Evolutionary conservation across 2,329 filamentous ascomycete species (phyloP).

Genomic region (Cryphonectria naterciae): DNA sequence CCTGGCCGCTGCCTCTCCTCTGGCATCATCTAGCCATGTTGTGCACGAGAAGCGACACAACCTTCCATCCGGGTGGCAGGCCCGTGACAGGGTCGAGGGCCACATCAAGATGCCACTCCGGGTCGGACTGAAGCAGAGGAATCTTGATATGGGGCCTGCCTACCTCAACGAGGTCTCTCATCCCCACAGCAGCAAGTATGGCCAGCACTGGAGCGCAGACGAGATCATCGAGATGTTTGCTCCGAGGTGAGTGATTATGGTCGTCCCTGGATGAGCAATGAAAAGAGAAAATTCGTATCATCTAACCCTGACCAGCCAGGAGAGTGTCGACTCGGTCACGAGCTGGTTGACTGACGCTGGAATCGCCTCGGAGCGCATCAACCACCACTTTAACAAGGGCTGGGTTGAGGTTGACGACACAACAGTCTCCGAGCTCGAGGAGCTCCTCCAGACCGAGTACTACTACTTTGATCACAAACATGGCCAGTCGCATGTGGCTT

Average conservation of each 20-base stretch:
- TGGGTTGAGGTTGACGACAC: conserved; percentile 27
- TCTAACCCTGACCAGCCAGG: conserved; percentile 17
- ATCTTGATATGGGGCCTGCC: conserved; percentile 20
- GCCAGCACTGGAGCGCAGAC: conserved; percentile 27
- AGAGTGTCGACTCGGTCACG: conserved; percentile 23
- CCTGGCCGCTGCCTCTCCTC: conserved; percentile 6
- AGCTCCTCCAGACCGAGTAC: conserved; percentile 28
- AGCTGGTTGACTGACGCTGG: conserved; percentile 24
- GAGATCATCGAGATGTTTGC: conserved; percentile 27
- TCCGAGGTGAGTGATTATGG: conserved; percentile 11
- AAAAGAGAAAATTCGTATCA: too few species aligned
- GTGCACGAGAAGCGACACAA: conserved; percentile 25
- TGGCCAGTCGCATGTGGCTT: conserved; percentile 24
- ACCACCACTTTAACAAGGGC: conserved; percentile 23
- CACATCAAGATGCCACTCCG: conserved; percentile 25
- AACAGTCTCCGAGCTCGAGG: conserved; percentile 25
- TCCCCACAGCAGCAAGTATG: conserved; percentile 24
- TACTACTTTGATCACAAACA: conserved; percentile 26
- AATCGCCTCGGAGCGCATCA: conserved; percentile 25
- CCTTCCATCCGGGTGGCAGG: conserved; percentile 24
- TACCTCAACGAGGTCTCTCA: conserved; percentile 25
- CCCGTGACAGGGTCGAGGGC: conserved; percentile 23
- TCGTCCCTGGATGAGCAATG: too few species aligned
- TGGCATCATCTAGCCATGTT: conserved; percentile 15
- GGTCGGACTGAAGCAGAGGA: conserved; percentile 28